These are phyloP conservation scores for Grosmannia huntii DNA, from an alignment of 2,329 filamentous ascomycete species.

Conservation along the genomic window DNA sequence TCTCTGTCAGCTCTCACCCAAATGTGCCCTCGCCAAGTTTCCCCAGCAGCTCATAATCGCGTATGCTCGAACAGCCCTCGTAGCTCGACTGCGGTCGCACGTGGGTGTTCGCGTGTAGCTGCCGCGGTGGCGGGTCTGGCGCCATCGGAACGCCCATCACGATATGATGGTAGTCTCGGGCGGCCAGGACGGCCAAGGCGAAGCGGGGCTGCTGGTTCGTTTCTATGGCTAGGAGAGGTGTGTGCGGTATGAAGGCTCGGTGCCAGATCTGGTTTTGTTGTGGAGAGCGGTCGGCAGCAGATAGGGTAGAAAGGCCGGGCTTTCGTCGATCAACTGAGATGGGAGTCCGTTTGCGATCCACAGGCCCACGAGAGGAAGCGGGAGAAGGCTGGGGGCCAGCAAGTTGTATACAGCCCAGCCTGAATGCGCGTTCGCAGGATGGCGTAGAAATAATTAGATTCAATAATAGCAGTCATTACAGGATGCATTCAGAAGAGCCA, in stretches of 20 bases:
- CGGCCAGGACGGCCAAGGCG: background rate
- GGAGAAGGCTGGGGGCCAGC: background rate
- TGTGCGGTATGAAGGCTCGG: background rate
- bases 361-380: background rate
- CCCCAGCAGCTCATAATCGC: conserved; percentile 64
- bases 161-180: background rate
- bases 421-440: background rate
- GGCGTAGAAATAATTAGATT: background rate
- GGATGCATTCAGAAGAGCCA: background rate
- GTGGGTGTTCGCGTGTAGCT: conserved; percentile 32
- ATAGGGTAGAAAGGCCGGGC: background rate
- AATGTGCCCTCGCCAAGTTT: conserved; percentile 95
- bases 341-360: background rate
- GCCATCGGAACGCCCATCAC: background rate
- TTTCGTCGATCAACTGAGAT: background rate
- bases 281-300: background rate
- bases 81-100: conserved; percentile 50
- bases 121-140: background rate
- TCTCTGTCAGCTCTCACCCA: conserved; percentile 41
- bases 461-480: background rate
- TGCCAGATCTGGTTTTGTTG: background rate
- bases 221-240: background rate
- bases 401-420: background rate
- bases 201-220: background rate
- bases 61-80: conserved; percentile 71